phyloP scores from a whole-genome alignment of 2,329 filamentous ascomycete genomes.

The Colletotrichum zoysiae region DNA sequence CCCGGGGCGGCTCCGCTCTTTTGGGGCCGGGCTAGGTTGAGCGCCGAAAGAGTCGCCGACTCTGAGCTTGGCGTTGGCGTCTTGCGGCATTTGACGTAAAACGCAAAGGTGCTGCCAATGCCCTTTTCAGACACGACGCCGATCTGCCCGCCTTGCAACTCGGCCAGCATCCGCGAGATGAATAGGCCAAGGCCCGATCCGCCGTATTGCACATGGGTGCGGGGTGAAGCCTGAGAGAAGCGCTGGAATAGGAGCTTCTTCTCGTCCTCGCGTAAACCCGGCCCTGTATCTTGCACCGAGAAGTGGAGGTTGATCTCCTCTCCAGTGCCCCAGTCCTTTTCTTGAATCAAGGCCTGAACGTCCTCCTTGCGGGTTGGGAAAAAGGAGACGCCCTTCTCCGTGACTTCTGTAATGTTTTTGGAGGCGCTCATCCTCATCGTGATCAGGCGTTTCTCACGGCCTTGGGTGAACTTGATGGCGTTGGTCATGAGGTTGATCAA shows the following conservation, averaged over 20 bases:
- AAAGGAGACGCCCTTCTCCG: slow-evolving; percentile 58
- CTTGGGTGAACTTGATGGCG: slow-evolving; percentile 74
- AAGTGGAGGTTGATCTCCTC: slow-evolving; percentile 80
- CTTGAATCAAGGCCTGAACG: slow-evolving; percentile 61
- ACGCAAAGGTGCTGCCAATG: slow-evolving; percentile 80
- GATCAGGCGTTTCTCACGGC: slow-evolving; percentile 70
- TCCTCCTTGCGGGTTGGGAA: slow-evolving; percentile 60
- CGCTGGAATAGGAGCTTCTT: slow-evolving; percentile 76
- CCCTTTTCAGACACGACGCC: slow-evolving; percentile 77
- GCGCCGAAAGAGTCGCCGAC: slow-evolving; percentile 52
- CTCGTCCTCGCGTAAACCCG: slow-evolving; percentile 74
- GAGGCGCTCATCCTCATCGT: slow-evolving; percentile 75
- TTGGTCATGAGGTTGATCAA: slow-evolving; percentile 82
- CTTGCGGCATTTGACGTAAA: slow-evolving; percentile 79
- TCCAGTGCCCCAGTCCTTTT: slow-evolving; percentile 77
- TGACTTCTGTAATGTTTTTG: slow-evolving; percentile 59
- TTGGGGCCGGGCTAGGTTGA: slow-evolving; percentile 49
- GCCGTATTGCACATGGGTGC: slow-evolving; percentile 80
- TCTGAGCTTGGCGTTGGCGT: slow-evolving; percentile 57
- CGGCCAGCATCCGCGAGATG: slow-evolving; percentile 80
- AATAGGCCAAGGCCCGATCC: slow-evolving; percentile 79
- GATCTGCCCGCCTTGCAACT: slow-evolving; percentile 83
- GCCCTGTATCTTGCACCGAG: slow-evolving; percentile 78
- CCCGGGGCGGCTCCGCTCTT: slow-evolving; percentile 41
- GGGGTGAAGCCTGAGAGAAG: slow-evolving; percentile 76